Conservation (phyloP, 1,139 yeast genomes). For the Suhomyces guaymorum region DNA sequence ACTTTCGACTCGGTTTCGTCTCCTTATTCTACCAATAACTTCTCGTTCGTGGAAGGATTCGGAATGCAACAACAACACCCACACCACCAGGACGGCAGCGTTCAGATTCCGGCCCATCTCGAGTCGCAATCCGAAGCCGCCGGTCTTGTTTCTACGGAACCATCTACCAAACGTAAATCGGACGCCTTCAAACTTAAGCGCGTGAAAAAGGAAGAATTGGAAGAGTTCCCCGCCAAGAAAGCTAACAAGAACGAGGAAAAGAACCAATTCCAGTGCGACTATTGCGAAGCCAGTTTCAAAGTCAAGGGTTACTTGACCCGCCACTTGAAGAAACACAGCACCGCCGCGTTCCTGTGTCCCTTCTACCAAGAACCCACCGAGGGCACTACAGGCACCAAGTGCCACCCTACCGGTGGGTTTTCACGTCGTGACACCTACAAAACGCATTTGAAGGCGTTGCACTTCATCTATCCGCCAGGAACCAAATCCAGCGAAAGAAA, state of each 20-base stretch:
- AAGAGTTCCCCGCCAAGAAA: conserved; percentile 1
- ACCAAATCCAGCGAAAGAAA: conserved; percentile 50
- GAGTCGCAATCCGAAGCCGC: too few relatives aligned
- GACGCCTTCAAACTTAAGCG: conserved; percentile 3
- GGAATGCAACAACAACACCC: too few relatives aligned
- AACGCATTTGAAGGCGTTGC: conserved; percentile 58
- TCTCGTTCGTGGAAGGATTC: conserved; percentile 6
- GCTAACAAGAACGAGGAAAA: conserved; percentile 3
- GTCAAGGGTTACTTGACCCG: conserved; percentile 60
- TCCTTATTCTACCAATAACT: background rate
- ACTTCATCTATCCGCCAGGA: conserved; percentile 61
- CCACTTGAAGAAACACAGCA: conserved; percentile 54
- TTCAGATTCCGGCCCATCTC: too few relatives aligned
- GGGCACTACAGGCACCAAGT: conserved; percentile 40
- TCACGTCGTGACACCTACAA: conserved; percentile 60
- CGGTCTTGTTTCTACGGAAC: too few relatives aligned
- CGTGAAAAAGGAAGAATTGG: conserved; percentile 4
- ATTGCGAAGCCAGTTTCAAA: conserved; percentile 50
- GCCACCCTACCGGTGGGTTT: conserved; percentile 63
- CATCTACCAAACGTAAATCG: conserved; percentile 10
- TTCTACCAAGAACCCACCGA: conserved; percentile 42
- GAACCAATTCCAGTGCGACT: conserved; percentile 36
- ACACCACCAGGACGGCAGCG: too few relatives aligned
- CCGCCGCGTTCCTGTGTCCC: conserved; percentile 58
- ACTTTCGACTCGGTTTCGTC: conserved; percentile 14